phyloP scores from a whole-genome alignment of 1,284 basidiomycete genomes.

The Schizophyllum amplum region DNA sequence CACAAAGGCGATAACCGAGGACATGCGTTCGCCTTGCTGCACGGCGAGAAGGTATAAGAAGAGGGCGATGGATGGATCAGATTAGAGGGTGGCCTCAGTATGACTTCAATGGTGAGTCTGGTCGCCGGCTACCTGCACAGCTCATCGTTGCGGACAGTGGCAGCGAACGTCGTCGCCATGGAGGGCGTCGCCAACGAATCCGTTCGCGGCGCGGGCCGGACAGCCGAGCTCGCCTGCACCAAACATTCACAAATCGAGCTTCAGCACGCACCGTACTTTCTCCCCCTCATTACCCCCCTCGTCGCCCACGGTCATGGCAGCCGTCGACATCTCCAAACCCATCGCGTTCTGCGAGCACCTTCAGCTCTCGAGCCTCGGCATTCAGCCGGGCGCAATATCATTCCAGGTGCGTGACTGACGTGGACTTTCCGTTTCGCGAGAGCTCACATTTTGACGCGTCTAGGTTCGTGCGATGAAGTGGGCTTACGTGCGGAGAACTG shows the following conservation, averaged over 20 bases:
- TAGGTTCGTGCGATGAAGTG: neutral
- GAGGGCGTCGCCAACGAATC: neutral
- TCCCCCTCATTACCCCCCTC: neutral
- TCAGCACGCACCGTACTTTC: neutral
- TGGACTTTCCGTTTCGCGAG: constrained; percentile 9
- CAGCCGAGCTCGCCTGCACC: neutral
- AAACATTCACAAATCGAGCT: neutral
- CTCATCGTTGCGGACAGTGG: neutral
- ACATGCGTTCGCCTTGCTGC: neutral
- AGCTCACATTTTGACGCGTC: constrained; percentile 13
- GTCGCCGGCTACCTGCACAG: neutral
- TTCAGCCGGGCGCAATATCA: constrained; percentile 94
- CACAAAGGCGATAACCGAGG: neutral
- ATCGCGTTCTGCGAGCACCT: constrained; percentile 82
- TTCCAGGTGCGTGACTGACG: constrained; percentile 71
- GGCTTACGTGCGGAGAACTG: constrained; percentile 1
- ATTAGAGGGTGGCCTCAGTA: neutral
- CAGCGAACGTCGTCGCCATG: neutral
- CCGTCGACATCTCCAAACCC: constrained; percentile 52
- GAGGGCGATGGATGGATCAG: neutral
- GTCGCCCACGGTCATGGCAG: neutral
- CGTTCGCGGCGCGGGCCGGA: neutral
- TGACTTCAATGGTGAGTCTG: neutral
- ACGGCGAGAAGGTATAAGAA: neutral
- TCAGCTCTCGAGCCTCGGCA: constrained; percentile 92